Evolutionary conservation across 306 rosid genomes (phyloP), one percentile per base, ranked within the genome.

Genomic region (Erythrophleum fordii): DNA sequence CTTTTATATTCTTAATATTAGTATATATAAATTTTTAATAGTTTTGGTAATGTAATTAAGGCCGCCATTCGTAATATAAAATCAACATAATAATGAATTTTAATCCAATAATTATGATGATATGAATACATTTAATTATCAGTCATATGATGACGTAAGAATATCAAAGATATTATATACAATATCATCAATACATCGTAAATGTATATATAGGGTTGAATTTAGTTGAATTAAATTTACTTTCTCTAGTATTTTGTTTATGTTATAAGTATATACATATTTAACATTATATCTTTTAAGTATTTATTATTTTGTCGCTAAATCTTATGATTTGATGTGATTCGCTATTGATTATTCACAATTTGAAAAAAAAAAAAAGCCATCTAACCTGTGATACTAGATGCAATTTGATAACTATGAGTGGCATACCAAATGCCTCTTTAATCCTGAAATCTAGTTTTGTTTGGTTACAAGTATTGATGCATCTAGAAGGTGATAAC

Each of bases 351-450:
- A 34, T 10, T 28, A 34, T 64, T 29, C 45, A 64, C 26, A 31
- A 64, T 16, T 16, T 14, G 44, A 34, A 64, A 64, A 17, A 34
- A 64, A 34, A 64, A 64, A 17, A 34, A 64, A 64, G 25, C 26
- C 39, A 8, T 65, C 16, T 65, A 34, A 34, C 18, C 8, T 31
- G 11, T 34, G 45, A 35, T 14, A 18, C 20, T 11, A 8, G 20
- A 9, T 35, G 18, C 7, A 10, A 31, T 65, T 35, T 65, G 70
- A 65, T 34, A 8, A n/a, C 48, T 18, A 16, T n/a, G 3, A 72
- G 69, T 39, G 8, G 60, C 56, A 62, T 66, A 56, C 77, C 80
- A 42, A 72, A 77, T 46, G 37, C 26, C 75, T 59, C 39, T 51
- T 48, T 48, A 25, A 66, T 66, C 58, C 39, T 56, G 55, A 72